phyloP scores from a whole-genome alignment of 1,284 basidiomycete species.

The Vanrija sp. region DNA sequence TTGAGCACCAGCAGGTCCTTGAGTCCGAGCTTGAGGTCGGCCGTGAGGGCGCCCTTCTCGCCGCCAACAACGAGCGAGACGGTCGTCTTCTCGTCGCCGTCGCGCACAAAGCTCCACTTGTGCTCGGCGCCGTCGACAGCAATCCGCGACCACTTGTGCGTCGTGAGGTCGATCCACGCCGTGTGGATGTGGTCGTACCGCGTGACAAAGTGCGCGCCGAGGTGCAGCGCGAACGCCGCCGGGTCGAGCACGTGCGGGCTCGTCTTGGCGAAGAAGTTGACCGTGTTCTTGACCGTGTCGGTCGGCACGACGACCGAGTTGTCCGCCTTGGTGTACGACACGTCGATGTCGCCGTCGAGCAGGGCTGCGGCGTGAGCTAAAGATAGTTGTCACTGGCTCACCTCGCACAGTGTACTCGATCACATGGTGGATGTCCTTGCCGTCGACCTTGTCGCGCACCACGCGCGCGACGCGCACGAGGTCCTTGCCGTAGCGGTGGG shows the following conservation, averaged over 20 bases:
- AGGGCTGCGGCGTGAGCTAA: slow-evolving; percentile 51
- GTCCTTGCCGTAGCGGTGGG: slow-evolving; percentile 62
- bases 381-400: slow-evolving; percentile 19
- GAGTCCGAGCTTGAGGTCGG: slow-evolving; percentile 64
- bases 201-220: slow-evolving; percentile 77
- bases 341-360: slow-evolving; percentile 73
- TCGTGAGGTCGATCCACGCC: slow-evolving; percentile 70
- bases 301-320: slow-evolving; percentile 82
- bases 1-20: slow-evolving; percentile 84
- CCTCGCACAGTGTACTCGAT: slow-evolving; percentile 50
- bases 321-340: slow-evolving; percentile 75
- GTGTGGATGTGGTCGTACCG: slow-evolving; percentile 77
- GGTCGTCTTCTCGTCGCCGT: slow-evolving; percentile 83
- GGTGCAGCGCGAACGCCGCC: slow-evolving; percentile 80
- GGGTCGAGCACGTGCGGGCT: slow-evolving; percentile 78
- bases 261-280: slow-evolving; percentile 80
- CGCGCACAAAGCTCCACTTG: slow-evolving; percentile 76
- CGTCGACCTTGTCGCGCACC: slow-evolving; percentile 70
- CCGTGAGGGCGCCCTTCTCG: slow-evolving; percentile 54
- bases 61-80: slow-evolving; percentile 68
- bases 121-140: slow-evolving; percentile 57
- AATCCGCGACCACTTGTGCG: slow-evolving; percentile 84
- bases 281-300: slow-evolving; percentile 91
- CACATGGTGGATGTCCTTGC: slow-evolving; percentile 49
- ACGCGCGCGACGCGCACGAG: slow-evolving; percentile 78